Conservation (phyloP, 2,329 filamentous ascomycete genomes). For the Trematosphaeria pertusa region DNA sequence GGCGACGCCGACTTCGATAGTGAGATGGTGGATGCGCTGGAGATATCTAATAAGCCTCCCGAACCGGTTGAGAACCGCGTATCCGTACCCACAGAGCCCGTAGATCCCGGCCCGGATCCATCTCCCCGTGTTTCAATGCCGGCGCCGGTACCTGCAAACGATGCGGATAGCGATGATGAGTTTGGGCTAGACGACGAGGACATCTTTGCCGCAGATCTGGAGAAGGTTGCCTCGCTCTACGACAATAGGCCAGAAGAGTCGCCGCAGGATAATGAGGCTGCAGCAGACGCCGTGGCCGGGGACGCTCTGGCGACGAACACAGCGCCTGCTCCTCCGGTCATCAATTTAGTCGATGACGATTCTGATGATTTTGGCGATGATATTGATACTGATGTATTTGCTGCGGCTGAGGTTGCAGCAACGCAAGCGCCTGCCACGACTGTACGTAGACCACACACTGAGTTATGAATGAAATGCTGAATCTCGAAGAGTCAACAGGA, state of each 20-base stretch:
- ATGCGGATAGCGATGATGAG: conserved; percentile 49
- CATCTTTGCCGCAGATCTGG: conserved; percentile 63
- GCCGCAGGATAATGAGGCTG: conserved; percentile 8
- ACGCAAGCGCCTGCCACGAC: conserved; percentile 66
- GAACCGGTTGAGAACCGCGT: conserved; percentile 11
- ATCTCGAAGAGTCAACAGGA: conserved; percentile 70
- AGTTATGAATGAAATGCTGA: conserved; percentile 62
- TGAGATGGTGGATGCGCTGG: conserved; percentile 42
- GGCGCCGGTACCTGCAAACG: not conserved
- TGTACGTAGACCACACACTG: conserved; percentile 59
- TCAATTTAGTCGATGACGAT: conserved; percentile 54
- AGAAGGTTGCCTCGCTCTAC: conserved; percentile 64
- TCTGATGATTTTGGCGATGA: conserved; percentile 78
- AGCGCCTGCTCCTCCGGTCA: conserved; percentile 23
- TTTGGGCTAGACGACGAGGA: conserved; percentile 56
- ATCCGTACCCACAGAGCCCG: conserved; percentile 15
- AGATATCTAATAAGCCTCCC: conserved; percentile 21
- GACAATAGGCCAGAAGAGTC: conserved; percentile 51
- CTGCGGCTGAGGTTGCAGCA: conserved; percentile 73
- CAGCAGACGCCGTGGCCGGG: conserved; percentile 1
- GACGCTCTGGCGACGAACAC: conserved; percentile 5
- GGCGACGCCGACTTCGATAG: conserved; percentile 44
- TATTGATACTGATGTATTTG: conserved; percentile 73
- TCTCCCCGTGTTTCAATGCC: conserved; percentile 4
- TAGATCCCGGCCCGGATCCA: conserved; percentile 3